Percentiles rank a stretch among this genome's conserved stretches.
Conservation (phyloP, 2,329 filamentous ascomycete species). For the Ceratocystis destructans region DNA sequence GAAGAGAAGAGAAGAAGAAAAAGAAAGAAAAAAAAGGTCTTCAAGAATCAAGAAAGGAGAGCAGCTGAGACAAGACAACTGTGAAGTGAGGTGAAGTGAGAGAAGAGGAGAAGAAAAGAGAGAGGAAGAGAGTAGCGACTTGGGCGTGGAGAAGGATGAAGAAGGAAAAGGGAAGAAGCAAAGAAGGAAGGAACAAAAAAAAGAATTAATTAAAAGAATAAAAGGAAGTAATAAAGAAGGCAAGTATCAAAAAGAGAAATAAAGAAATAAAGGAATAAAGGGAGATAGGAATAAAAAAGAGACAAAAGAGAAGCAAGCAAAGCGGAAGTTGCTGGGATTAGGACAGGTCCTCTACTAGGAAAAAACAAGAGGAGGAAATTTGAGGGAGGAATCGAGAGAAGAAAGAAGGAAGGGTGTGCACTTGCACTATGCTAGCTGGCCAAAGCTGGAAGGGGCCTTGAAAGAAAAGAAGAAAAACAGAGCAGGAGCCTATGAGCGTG, state of each 20-base stretch:
- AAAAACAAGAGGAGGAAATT: constrained; percentile 9
- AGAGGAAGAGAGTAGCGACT: constrained; percentile 19
- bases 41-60: constrained; percentile 14
- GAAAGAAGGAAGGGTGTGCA: constrained; percentile 5
- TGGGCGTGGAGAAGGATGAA: constrained; percentile 13
- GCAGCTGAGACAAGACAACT: constrained; percentile 6
- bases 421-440: constrained; percentile 3
- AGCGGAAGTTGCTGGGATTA: constrained; percentile 5
- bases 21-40: neutral
- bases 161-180: constrained; percentile 12
- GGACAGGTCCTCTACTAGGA: neutral
- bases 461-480: neutral
- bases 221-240: constrained; percentile 12
- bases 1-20: neutral
- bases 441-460: constrained; percentile 9
- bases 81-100: constrained; percentile 2
- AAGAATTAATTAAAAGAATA: constrained; percentile 16
- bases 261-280: neutral
- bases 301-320: constrained; percentile 16
- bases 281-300: constrained; percentile 21
- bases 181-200: neutral
- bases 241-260: constrained; percentile 18
- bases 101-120: constrained; percentile 19
- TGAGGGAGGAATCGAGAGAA: constrained; percentile 5
- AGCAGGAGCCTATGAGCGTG: neutral